Conservation (phyloP, 495 filamentous ascomycete genomes). For the Podospora sp. region DNA sequence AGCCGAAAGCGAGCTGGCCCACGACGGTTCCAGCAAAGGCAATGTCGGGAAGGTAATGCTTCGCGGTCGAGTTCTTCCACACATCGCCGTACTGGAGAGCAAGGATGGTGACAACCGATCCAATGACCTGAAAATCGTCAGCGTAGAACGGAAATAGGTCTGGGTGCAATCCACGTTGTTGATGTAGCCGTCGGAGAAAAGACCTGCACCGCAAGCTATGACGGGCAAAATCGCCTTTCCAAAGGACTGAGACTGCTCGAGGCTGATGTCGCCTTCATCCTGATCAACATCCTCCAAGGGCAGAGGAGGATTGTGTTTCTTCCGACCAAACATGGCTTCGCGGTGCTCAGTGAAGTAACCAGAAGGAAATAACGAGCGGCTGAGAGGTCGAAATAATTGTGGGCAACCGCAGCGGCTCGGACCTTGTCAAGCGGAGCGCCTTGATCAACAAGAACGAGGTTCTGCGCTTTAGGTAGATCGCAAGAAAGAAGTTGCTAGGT, state of each 20-base stretch:
- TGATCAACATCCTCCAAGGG: not conserved
- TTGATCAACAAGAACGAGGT: not conserved
- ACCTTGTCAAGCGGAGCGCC: not conserved
- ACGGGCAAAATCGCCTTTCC: slow-evolving; percentile 45
- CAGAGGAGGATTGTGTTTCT: slow-evolving; percentile 15
- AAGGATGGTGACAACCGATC: slow-evolving; percentile 75
- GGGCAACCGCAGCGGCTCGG: not conserved
- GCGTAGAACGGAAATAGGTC: not conserved
- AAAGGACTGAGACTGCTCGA: slow-evolving; percentile 18
- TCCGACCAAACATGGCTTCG: slow-evolving; percentile 19
- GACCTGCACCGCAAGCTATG: slow-evolving; percentile 83
- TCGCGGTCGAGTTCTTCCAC: slow-evolving; percentile 67
- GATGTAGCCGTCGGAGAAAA: slow-evolving; percentile 90
- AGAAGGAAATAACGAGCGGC: too few species aligned
- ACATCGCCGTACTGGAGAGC: slow-evolving; percentile 60
- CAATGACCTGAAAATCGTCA: slow-evolving; percentile 65
- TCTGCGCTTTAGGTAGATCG: not conserved
- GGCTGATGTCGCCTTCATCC: not conserved
- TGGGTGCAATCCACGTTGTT: slow-evolving; percentile 60
- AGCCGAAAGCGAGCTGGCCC: slow-evolving; percentile 82
- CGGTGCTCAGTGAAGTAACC: not conserved
- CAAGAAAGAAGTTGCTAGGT: not conserved
- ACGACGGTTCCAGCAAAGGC: slow-evolving; percentile 89
- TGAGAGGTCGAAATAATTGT: not conserved
- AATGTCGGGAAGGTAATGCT: slow-evolving; percentile 72